Evolutionary conservation across 495 filamentous ascomycete genomes (phyloP).

Genomic region (Cairneyella variabilis): DNA sequence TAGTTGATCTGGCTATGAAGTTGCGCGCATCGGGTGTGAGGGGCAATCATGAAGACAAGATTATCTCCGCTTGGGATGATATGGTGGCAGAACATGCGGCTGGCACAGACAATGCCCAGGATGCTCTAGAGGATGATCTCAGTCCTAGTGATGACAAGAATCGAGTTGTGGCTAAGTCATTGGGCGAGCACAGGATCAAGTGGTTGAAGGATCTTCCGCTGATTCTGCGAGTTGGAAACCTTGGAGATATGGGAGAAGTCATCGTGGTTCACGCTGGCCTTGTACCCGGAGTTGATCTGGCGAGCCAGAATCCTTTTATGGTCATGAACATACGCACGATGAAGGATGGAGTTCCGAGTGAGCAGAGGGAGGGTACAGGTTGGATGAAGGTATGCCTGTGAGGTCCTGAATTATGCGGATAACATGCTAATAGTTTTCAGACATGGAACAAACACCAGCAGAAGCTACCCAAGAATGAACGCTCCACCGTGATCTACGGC

Average conservation of each 20-base stretch:
- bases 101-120: slow-evolving; percentile 11
- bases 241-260: slow-evolving; percentile 56
- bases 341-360: slow-evolving; percentile 56
- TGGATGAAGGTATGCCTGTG: slow-evolving; percentile 60
- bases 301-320: slow-evolving; percentile 71
- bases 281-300: slow-evolving; percentile 65
- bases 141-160: slow-evolving; percentile 34
- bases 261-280: slow-evolving; percentile 83
- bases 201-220: slow-evolving; percentile 72
- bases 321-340: slow-evolving; percentile 93
- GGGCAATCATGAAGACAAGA: slow-evolving; percentile 89
- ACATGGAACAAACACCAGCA: slow-evolving; percentile 58
- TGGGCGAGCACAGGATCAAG: slow-evolving; percentile 58
- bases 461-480: slow-evolving; percentile 18
- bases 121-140: slow-evolving; percentile 23
- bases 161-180: slow-evolving; percentile 39
- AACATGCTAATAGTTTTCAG: slow-evolving; percentile 25
- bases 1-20: slow-evolving; percentile 67
- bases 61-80: slow-evolving; percentile 47
- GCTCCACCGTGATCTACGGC: slow-evolving; percentile 69
- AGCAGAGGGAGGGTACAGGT: slow-evolving; percentile 49
- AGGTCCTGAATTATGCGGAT: not conserved
- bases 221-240: slow-evolving; percentile 62
- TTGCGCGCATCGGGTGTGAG: slow-evolving; percentile 74
- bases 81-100: slow-evolving; percentile 35